Conservation (phyloP, 495 filamentous ascomycete genomes). For the Parathielavia hyrcaniae region DNA sequence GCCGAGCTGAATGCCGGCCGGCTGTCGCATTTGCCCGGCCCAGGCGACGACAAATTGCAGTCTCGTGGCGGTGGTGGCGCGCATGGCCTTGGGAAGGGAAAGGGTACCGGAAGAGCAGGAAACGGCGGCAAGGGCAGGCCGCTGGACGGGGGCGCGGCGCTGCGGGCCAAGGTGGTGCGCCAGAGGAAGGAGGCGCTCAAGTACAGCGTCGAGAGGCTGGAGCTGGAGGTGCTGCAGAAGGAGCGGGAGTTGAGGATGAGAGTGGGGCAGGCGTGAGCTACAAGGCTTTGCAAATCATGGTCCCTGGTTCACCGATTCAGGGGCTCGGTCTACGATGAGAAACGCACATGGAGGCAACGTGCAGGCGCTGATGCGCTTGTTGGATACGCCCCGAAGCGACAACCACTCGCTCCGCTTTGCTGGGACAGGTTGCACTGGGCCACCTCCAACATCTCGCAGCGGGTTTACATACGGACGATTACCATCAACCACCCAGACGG, state of each 20-base stretch:
- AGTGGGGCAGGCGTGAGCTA: conserved; percentile 31
- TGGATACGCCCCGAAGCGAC: no score
- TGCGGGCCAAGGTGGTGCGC: conserved; percentile 35
- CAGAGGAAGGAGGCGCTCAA: conserved; percentile 42
- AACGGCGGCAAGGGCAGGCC: background rate
- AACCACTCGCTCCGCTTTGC: no score
- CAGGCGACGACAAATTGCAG: background rate
- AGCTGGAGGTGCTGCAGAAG: conserved; percentile 47
- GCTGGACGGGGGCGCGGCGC: conserved; percentile 32
- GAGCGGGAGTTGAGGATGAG: conserved; percentile 45
- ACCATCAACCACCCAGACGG: no score
- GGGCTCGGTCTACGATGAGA: no score
- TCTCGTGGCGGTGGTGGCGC: background rate
- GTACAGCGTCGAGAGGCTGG: conserved; percentile 46
- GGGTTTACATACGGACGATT: no score
- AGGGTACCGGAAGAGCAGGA: background rate
- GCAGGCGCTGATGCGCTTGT: no score
- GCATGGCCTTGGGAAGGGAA: background rate
- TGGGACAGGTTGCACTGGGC: no score
- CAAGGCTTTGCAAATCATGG: background rate
- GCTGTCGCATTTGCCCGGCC: conserved; percentile 24
- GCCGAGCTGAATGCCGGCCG: conserved; percentile 44
- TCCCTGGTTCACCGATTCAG: background rate
- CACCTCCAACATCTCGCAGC: no score
- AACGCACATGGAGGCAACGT: no score